Base-by-base conservation (phyloP, 768 basidiomycete genomes). In the Cubamyces sp. region DNA sequence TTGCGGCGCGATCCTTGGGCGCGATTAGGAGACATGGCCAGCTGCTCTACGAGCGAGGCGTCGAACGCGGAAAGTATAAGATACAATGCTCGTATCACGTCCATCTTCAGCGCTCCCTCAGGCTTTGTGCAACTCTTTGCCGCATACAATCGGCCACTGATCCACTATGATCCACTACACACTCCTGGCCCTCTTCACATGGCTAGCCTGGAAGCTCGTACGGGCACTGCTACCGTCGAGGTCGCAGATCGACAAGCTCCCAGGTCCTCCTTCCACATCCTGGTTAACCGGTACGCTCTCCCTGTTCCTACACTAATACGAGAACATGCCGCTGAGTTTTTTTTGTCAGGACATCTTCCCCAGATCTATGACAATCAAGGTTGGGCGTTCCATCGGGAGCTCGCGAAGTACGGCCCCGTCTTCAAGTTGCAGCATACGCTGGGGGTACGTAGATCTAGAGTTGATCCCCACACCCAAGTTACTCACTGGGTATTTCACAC, bases 181-280 rank as follows among this genome's bases (percentile, higher is more conserved):
- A 0, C 9, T 52, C 0, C 1, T 61, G 49, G 4, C 43, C 6
- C 40, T 19, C 9, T 28, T 39, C 1, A 46, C 47, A 11, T 42
- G 48, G 9, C 0, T 46, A 1, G 21, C 49, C 19, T 65, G 60
- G 60, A 45, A 42, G n/a, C 16, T 58, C 2, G 26, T 57, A 9
- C 50, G 18, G 4, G 19, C 18, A 18, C 9, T 47, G 3, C 18
- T 54, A 9, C 41, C 28, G 1, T 11, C 40, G 3, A 55, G 23
- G 43, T 56, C 65, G 1, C 48, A 53, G 9, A 23, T 66, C 9
- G 60, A 62, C 37, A 66, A 66, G 18, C 42, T 66, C 37, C 60
- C 45, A 15, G 64, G 64, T 0, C 64, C 64, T 8, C 61, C 60
- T 12, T 51, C 57, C 1, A 39, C 23, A 0, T 61, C 60, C 0